Conservation (phyloP, 2,329 filamentous ascomycete species). For the Fusarium concolor region DNA sequence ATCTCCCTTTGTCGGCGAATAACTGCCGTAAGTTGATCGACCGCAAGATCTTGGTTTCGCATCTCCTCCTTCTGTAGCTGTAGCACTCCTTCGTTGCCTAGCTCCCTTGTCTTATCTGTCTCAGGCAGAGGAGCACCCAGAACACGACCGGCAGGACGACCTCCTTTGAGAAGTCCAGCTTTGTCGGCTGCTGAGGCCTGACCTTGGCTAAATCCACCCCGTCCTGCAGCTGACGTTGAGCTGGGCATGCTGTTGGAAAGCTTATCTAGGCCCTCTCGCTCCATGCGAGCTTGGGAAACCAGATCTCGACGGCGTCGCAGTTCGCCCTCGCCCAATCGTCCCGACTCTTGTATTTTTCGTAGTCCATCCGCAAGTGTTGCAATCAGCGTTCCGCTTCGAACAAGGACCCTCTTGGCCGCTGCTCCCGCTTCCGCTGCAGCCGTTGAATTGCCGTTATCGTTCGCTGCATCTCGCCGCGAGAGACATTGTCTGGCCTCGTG, state of each 20-base stretch:
- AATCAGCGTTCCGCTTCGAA: constrained; percentile 75
- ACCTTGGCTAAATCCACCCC: constrained; percentile 62
- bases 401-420: constrained; percentile 78
- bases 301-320: constrained; percentile 77
- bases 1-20: constrained; percentile 81
- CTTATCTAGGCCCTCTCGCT: constrained; percentile 80
- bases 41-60: constrained; percentile 78
- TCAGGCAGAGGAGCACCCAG: constrained; percentile 79
- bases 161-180: constrained; percentile 58
- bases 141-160: constrained; percentile 67
- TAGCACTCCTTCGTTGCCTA: constrained; percentile 80
- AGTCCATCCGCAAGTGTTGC: constrained; percentile 74
- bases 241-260: constrained; percentile 69
- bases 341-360: constrained; percentile 64
- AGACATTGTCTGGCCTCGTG: constrained; percentile 76
- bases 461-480: constrained; percentile 70
- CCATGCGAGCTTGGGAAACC: constrained; percentile 75
- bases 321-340: constrained; percentile 77
- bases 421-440: constrained; percentile 71
- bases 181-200: constrained; percentile 63
- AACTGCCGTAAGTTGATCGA: constrained; percentile 75
- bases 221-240: constrained; percentile 39
- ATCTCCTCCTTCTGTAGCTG: constrained; percentile 81
- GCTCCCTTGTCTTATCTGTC: constrained; percentile 79
- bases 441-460: constrained; percentile 55